Percentiles rank a stretch among this genome's conserved stretches.
Evolutionary conservation across 495 filamentous ascomycete genomes (phyloP).

Genomic region (Penicillium paradoxum): DNA sequence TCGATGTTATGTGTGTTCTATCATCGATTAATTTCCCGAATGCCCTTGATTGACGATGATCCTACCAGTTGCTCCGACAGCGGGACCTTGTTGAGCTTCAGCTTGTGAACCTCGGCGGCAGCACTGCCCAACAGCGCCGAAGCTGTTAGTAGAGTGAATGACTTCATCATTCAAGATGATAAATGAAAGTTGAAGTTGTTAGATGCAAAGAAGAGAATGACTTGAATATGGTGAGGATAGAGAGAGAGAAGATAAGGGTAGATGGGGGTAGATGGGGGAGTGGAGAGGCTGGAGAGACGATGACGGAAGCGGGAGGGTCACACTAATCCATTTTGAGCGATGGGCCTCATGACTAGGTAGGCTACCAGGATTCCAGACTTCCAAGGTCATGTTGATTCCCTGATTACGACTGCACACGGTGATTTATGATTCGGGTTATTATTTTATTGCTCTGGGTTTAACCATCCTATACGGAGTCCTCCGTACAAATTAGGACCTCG

Average conservation of each 20-base stretch:
- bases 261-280: conserved; percentile 13
- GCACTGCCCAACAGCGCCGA: conserved; percentile 78
- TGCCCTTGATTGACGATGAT: conserved; percentile 10
- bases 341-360: conserved; percentile 3
- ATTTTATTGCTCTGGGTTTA: neutral
- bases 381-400: neutral
- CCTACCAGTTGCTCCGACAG: conserved; percentile 87
- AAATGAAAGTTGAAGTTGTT: conserved; percentile 3
- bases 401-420: neutral
- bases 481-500: neutral
- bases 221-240: conserved; percentile 13
- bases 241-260: conserved; percentile 21
- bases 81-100: conserved; percentile 96
- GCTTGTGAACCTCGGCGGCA: conserved; percentile 80
- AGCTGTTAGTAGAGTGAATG: conserved; percentile 65
- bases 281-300: conserved; percentile 16
- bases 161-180: conserved; percentile 65
- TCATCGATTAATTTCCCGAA: conserved; percentile 14
- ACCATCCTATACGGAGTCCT: no score
- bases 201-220: conserved; percentile 19
- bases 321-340: conserved; percentile 4
- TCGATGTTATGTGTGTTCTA: conserved; percentile 75
- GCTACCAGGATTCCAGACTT: neutral
- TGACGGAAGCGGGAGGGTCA: conserved; percentile 22
- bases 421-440: neutral